Conservation (phyloP, 768 basidiomycete genomes). For the Leucocoprinus birnbaumii region DNA sequence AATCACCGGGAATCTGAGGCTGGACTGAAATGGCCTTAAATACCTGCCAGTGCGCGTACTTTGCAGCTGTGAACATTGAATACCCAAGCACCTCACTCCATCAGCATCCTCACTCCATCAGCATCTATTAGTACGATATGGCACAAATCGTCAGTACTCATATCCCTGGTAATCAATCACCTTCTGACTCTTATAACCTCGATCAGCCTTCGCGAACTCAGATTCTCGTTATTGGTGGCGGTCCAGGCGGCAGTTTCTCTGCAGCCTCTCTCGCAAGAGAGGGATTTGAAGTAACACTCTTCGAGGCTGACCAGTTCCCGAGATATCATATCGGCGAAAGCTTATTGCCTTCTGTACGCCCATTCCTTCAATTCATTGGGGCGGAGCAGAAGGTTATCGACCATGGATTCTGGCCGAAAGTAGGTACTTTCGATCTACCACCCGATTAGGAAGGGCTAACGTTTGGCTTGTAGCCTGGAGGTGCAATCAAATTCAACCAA, state of each 20-base stretch:
- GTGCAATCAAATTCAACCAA: conserved; percentile 56
- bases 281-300: conserved; percentile 51
- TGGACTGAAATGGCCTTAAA: too few species aligned
- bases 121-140: background rate
- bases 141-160: background rate
- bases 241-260: conserved; percentile 57
- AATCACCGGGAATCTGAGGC: too few species aligned
- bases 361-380: conserved; percentile 34
- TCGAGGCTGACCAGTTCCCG: conserved; percentile 56
- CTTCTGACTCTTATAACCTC: background rate
- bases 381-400: conserved; percentile 27
- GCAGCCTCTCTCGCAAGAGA: conserved; percentile 55
- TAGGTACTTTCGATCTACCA: conserved; percentile 6
- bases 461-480: conserved; percentile 39
- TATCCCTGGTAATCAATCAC: background rate
- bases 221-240: conserved; percentile 54
- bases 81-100: too few species aligned
- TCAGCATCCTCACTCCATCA: too few species aligned
- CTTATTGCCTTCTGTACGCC: conserved; percentile 33
- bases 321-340: conserved; percentile 44
- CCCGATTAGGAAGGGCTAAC: too few species aligned
- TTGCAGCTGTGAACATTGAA: too few species aligned
- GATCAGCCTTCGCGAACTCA: conserved; percentile 24
- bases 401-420: conserved; percentile 33
- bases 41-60: too few species aligned